Base-by-base conservation (phyloP, 192 early-diverging fungal species). In the Gamsiella multidivaricata region DNA sequence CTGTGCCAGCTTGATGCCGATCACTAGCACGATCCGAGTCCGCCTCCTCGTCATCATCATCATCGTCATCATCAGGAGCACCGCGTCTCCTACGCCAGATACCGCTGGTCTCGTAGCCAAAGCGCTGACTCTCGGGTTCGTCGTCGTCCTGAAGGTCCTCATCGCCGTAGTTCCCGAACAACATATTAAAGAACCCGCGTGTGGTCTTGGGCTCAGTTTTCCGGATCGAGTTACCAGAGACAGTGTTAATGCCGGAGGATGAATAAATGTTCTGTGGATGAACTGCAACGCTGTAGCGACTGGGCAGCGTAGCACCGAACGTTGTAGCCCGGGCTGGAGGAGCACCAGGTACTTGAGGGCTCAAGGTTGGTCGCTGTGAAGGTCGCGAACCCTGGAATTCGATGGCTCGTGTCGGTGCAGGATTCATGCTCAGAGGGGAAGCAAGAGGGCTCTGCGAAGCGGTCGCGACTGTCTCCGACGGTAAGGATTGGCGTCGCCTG, bases 21-120 rank as follows among this genome's bases (percentile, higher is more conserved):
- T 14, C 31, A n/a, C 37, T 12, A 12, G 5, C 37, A 39, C 12
- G 37, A 12, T 39, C 37, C 37, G 5, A 12, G 7, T 12, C 37
- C 12, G 67, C 72, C 2, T 74, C 71, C 5, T 76, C 73, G 7
- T 76, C 72, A 49, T 76, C 73, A 43, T 67, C 65, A 22, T 68
- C 65, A 33, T 54, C 65, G 7, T 62, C 45, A 22, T 53, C 45
- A 54, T 65, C 65, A 14, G 53, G 54, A 20, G 53, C 68, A 2
- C 47, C 61, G 3, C 73, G 73, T 14, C 73, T 57, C 26, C 52
- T 49, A 5, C 43, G 18, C 73, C 73, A 76, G 29, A 47, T 34
- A 18, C 73, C 52, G 12, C 73, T 65, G 1, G 73, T 68, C 46
- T 76, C 73, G 9, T 76, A 68, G 49, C 73, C 73, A 39, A 62